Conservation (phyloP, 2,329 filamentous ascomycete genomes). For the Clonostachys rosea region DNA sequence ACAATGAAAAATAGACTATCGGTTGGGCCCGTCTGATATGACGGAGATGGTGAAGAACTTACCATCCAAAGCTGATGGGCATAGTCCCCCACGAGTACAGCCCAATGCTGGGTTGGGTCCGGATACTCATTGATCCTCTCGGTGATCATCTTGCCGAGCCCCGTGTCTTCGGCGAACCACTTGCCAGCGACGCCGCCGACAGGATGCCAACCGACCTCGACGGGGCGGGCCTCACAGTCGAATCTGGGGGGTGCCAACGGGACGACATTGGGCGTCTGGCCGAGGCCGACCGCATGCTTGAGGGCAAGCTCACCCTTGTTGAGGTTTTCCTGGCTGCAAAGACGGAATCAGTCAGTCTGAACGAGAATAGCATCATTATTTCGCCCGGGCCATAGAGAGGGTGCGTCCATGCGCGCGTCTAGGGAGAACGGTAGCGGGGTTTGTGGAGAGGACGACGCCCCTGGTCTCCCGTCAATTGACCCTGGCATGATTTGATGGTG, state of each 20-base stretch:
- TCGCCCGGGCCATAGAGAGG: too few species aligned
- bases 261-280: slow-evolving; percentile 20
- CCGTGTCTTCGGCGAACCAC: slow-evolving; percentile 53
- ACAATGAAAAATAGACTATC: not conserved
- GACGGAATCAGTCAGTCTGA: not conserved
- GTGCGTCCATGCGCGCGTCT: too few species aligned
- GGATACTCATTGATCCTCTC: slow-evolving; percentile 49
- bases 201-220: slow-evolving; percentile 55
- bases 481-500: too few species aligned
- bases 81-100: slow-evolving; percentile 50
- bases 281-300: slow-evolving; percentile 26
- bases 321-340: slow-evolving; percentile 20
- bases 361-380: too few species aligned
- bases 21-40: not conserved
- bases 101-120: slow-evolving; percentile 58
- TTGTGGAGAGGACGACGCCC: not conserved
- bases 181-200: slow-evolving; percentile 51
- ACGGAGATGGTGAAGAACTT: slow-evolving; percentile 7
- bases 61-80: slow-evolving; percentile 58
- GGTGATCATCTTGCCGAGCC: slow-evolving; percentile 50
- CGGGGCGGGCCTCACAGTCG: slow-evolving; percentile 23
- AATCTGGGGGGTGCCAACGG: slow-evolving; percentile 17
- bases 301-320: slow-evolving; percentile 26
- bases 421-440: not conserved
- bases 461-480: too few species aligned